A percentile compares a stretch with the other conserved stretches of the same genome.
Conservation (phyloP, 2,329 filamentous ascomycete species). For the Pyrenophora tritici-repentis region DNA sequence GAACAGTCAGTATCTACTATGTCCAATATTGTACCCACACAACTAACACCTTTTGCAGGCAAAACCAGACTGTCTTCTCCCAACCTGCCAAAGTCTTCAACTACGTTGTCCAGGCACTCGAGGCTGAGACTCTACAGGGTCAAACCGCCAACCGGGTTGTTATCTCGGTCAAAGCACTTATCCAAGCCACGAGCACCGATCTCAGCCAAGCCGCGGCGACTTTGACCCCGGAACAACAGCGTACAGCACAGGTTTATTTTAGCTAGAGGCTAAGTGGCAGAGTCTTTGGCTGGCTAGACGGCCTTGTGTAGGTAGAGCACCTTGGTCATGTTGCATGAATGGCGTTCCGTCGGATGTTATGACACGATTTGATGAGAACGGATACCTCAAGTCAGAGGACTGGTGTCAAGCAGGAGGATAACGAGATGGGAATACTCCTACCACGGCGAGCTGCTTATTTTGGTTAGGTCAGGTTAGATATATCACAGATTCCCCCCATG, state of each 20-base stretch:
- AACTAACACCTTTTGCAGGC: constrained; percentile 57
- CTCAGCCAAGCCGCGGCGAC: constrained; percentile 74
- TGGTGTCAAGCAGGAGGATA: neutral
- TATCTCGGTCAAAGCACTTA: constrained; percentile 74
- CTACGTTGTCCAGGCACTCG: constrained; percentile 84
- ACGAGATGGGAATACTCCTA: neutral
- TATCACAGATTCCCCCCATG: constrained; percentile 26
- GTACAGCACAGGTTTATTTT: constrained; percentile 78
- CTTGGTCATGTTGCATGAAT: constrained; percentile 11
- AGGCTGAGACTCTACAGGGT: constrained; percentile 86
- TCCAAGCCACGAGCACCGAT: constrained; percentile 75
- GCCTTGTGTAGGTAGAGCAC: constrained; percentile 1
- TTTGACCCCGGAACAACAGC: constrained; percentile 79
- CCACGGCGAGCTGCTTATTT: neutral
- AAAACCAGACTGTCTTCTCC: constrained; percentile 78
- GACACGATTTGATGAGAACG: neutral
- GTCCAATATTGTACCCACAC: neutral
- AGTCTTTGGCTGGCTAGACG: constrained; percentile 1
- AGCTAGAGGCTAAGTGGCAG: constrained; percentile 52
- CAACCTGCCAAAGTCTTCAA: constrained; percentile 83
- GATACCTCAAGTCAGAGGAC: neutral
- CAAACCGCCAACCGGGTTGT: constrained; percentile 80
- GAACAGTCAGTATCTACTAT: constrained; percentile 76
- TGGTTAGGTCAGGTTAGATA: constrained; percentile 19
- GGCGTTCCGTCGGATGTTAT: constrained; percentile 4